A percentile compares a stretch with the other conserved stretches of the same genome.
These are phyloP conservation scores for Stachybotrys elegans DNA, from an alignment of 2,329 filamentous ascomycete species.

Conservation along the genomic window DNA sequence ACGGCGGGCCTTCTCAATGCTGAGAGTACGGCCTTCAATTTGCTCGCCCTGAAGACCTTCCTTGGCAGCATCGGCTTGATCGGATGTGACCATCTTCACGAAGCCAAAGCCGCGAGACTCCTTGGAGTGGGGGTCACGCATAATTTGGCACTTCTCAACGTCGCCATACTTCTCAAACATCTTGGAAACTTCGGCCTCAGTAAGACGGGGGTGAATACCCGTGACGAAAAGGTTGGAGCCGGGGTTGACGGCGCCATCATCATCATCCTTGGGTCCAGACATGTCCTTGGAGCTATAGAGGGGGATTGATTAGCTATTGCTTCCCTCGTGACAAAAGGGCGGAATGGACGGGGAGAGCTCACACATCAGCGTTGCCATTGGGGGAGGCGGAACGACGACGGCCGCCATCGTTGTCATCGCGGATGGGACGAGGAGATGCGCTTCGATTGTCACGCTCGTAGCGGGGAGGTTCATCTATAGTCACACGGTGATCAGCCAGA, in stretches of 20 bases:
- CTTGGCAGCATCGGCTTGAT: conserved; percentile 94
- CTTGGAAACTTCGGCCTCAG: conserved; percentile 84
- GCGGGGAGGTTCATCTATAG: conserved; percentile 56
- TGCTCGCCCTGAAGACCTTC: conserved; percentile 93
- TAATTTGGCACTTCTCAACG: conserved; percentile 99
- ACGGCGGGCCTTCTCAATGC: conserved; percentile 98
- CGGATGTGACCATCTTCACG: conserved; percentile 95
- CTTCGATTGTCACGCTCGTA: conserved; percentile 64
- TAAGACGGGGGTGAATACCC: conserved; percentile 89
- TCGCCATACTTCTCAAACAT: conserved; percentile 99
- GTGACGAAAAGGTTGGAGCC: conserved; percentile 99
- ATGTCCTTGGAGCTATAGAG: conserved; percentile 47
- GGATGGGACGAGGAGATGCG: conserved; percentile 56
- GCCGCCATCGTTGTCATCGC: conserved; percentile 55
- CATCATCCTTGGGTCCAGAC: conserved; percentile 51
- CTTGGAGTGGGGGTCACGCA: conserved; percentile 97
- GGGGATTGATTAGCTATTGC: not conserved
- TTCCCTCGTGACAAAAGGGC: conserved; percentile 7
- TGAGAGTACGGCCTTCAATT: conserved; percentile 90
- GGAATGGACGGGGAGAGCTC: conserved; percentile 7
- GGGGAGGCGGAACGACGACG: conserved; percentile 61
- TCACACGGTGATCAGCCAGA: too few relatives aligned
- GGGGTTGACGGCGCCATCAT: conserved; percentile 80
- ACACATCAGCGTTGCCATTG: conserved; percentile 37
- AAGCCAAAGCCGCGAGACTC: conserved; percentile 98